Evolutionary conservation across 345 rosid genomes (phyloP).

Genomic region (Eucalyptus pumila): DNA sequence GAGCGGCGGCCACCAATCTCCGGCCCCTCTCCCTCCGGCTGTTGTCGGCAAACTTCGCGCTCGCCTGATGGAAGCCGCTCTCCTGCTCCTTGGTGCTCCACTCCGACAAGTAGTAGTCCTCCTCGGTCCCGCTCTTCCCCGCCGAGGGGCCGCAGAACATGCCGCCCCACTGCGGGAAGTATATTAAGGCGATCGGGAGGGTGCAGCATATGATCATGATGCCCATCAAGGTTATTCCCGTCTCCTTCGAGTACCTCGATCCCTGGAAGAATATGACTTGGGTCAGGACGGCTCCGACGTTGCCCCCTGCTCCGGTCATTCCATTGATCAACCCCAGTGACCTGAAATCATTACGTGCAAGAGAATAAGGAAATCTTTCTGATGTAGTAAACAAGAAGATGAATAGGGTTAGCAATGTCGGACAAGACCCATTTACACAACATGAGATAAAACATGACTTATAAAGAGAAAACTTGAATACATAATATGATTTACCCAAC

Average conservation of each 20-base stretch:
- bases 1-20: neutral
- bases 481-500: neutral
- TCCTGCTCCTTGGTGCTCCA: constrained; percentile 52
- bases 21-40: constrained; percentile 67
- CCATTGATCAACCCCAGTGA: constrained; percentile 81
- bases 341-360: constrained; percentile 6
- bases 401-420: neutral
- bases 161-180: constrained; percentile 98
- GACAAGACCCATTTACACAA: neutral
- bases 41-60: constrained; percentile 64
- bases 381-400: neutral
- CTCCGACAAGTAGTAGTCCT: constrained; percentile 75
- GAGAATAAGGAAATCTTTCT: neutral
- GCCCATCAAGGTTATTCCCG: constrained; percentile 75
- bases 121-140: constrained; percentile 28
- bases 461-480: neutral
- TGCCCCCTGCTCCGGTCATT: constrained; percentile 93
- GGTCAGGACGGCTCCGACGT: constrained; percentile 79
- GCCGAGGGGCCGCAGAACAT: constrained; percentile 73
- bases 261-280: constrained; percentile 87
- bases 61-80: constrained; percentile 36
- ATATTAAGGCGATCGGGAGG: constrained; percentile 40
- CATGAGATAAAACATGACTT: neutral
- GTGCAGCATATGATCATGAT: constrained; percentile 67
- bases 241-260: constrained; percentile 65